Base-by-base conservation (phyloP, 495 filamentous ascomycete genomes). In the Staphylotrichum tortipilum region DNA sequence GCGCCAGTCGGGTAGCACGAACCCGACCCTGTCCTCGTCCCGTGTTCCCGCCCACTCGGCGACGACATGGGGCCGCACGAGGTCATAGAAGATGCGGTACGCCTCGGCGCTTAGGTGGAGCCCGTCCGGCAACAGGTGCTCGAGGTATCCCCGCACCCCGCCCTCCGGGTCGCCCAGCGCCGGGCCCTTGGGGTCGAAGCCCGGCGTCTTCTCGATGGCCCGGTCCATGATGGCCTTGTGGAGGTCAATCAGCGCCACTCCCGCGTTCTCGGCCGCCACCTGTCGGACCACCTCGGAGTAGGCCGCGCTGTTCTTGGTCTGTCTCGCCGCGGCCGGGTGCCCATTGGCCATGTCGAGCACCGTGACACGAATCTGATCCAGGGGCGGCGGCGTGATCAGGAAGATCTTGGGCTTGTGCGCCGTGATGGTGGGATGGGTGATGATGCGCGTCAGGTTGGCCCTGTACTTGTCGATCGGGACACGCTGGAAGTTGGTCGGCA, bases 361-460 rank as follows among this genome's bases (percentile, higher is more conserved):
- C 47, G 75, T 70, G 22, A 76, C 62, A 52, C 78, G 76, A 56
- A 90, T 84, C 68, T 95, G 84, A 57, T 92, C 84, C 29, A 95
- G 61, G 1, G 89, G 88, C 2, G 88, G 82, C 22, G 89, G 87
- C 0, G 82, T 88, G 42, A 94, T 72, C 15, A 95, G 65, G 38
- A 94, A 74, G 47, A 92, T 80, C 38, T 76, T 79, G 12, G 89
- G 76, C 33, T 78, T 78, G 53, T 95, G 89, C 7, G 80, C 80
- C 40, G 66, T 61, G 30, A 88, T 77, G 41, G 65, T 68, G 7
- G 83, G 77, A 61, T 94, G 86, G 29, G 76, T 76, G 49, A 88
- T 66, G 58, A 95, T 84, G 41, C 68, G 66, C 42, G 65, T 73
- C 42, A 95, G 65, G 57, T 94, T 94, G 49, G 73, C 68, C 57